These are phyloP conservation scores for Chimonanthus salicifolius DNA, from an alignment of 164 flowering plant species.

Conservation along the genomic window DNA sequence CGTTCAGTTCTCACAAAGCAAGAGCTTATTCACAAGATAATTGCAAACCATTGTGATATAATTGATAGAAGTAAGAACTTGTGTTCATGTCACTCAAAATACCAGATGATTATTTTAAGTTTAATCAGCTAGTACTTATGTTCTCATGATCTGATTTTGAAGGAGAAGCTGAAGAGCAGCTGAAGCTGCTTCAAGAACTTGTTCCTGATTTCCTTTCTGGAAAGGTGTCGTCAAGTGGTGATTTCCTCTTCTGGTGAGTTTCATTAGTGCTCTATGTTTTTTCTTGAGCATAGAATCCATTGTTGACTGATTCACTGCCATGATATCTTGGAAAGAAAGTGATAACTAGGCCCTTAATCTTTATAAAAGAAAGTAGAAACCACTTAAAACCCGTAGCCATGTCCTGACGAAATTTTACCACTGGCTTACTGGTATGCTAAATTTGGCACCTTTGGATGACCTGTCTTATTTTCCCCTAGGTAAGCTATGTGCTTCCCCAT, in stretches of 20 bases:
- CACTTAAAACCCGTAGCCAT: neutral
- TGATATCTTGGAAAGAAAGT: neutral
- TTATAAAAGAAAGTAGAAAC: no score
- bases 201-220: conserved; percentile 71
- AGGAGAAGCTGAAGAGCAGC: conserved; percentile 77
- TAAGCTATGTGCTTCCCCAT: neutral
- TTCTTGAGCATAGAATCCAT: neutral
- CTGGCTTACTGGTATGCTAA: neutral
- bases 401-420: neutral
- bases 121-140: neutral
- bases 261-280: neutral
- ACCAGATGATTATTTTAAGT: neutral
- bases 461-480: neutral
- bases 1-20: conserved; percentile 64
- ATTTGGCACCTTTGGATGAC: neutral
- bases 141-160: conserved; percentile 11
- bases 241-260: conserved; percentile 50
- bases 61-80: conserved; percentile 54
- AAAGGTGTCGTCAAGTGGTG: conserved; percentile 48
- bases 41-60: conserved; percentile 39
- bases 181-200: conserved; percentile 51
- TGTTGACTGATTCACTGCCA: neutral
- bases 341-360: no score
- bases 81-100: neutral
- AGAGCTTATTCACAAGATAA: conserved; percentile 62